phyloP scores from a whole-genome alignment of 352 stramenopile genomes.

The Pythium coloratum region DNA sequence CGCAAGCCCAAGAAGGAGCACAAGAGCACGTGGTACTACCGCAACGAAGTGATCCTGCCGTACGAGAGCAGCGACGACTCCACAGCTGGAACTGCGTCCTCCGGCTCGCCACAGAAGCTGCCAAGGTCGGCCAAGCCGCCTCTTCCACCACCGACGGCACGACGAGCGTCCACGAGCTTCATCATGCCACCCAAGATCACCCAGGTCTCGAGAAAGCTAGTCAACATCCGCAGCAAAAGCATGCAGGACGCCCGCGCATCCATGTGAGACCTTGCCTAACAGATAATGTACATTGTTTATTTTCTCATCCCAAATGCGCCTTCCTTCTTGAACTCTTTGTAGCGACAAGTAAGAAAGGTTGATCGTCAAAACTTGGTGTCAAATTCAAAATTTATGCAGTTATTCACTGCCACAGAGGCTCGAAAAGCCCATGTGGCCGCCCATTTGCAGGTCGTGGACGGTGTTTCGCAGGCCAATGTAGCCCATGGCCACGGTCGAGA shows the following conservation, averaged over 20 bases:
- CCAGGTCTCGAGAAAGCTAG: conserved; percentile 39
- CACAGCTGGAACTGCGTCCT: neutral
- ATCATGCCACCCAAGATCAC: conserved; percentile 13
- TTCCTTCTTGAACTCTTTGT: too few relatives aligned
- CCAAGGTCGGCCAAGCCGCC: conserved; percentile 15
- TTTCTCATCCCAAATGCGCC: neutral
- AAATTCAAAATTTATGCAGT: conserved; percentile 6
- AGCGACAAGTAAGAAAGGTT: too few relatives aligned
- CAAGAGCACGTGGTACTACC: conserved; percentile 30
- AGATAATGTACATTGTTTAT: neutral
- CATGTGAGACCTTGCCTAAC: conserved; percentile 6
- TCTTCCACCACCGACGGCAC: neutral
- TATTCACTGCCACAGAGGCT: conserved; percentile 65
- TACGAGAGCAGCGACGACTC: conserved; percentile 19
- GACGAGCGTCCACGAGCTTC: neutral
- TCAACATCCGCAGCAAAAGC: conserved; percentile 54
- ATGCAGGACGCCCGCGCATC: conserved; percentile 29
- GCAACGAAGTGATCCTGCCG: conserved; percentile 28
- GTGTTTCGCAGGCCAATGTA: conserved; percentile 59
- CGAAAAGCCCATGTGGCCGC: conserved; percentile 62
- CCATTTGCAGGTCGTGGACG: conserved; percentile 57
- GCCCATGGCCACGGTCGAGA: conserved; percentile 73
- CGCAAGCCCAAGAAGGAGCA: conserved; percentile 15
- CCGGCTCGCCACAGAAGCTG: neutral
- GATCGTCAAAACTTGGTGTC: neutral